Evolutionary conservation across 1,139 yeast genomes (phyloP), one percentile per base, ranked within the genome.

Genomic region (Cylindricascospora bacillispora): DNA sequence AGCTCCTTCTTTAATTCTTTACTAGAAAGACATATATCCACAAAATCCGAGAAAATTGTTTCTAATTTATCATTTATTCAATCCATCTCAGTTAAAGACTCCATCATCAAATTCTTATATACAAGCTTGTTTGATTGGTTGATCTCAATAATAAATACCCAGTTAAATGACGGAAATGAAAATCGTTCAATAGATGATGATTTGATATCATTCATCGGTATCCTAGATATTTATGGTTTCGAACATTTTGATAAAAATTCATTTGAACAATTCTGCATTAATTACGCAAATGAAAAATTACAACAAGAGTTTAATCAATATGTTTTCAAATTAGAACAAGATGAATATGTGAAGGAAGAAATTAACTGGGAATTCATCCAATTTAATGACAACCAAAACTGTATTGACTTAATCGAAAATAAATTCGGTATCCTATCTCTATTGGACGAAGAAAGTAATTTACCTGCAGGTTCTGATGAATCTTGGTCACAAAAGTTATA

Each of bases 231-330:
- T 47, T 86, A 86, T 54, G 98, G 98, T 26, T 89, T 89, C 54
- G 98, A 89, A 57, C 97, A 86, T 60, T 89, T 89, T 54, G 89
- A 85, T 47, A 76, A 70, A 48, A 89, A 89, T 57, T 85, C 97
- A 6, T 89, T 89, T 49, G 98, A 89, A 60, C 98, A 89, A 56
- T 89, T 89, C 58, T 89, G 98, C 62, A 89, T 89, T 59, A 89
- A 89, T 56, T 89, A 89, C 56, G 97, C 98, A 31, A 89, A 89
- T 57, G 98, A 89, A 61, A 89, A 89, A 60, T 67, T 89, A 46
- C 98, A 89, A 58, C 98, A 89, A 60, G 97, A 89, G 55, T 89
- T 89, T 57, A 89, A 89, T 51, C 97, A 86, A 59, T 98, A 89
- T 52, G 97, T 89, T 29, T 89, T 89, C 67, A 89, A 86, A 55